A percentile compares a stretch with the other conserved stretches of the same genome.
phyloP scores from a whole-genome alignment of 176 grass and related monocot genomes.

The Juncus inflexus region DNA sequence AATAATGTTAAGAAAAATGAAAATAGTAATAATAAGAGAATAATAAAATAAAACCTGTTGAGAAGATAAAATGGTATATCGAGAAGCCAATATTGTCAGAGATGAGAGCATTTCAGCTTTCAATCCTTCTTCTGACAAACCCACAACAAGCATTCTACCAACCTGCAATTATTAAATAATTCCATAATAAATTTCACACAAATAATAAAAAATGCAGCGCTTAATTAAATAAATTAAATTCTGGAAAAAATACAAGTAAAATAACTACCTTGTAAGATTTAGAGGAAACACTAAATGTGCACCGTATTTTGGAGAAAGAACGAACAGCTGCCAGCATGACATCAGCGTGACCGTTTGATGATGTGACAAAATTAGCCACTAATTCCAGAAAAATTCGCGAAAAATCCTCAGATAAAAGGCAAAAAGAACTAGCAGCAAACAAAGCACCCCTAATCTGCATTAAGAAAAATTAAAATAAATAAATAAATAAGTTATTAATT shows the following conservation, averaged over 20 bases:
- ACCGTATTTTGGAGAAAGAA: constrained; percentile 61
- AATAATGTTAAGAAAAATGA: too few relatives aligned
- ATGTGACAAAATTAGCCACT: constrained; percentile 41
- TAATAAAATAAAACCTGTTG: constrained; percentile 25
- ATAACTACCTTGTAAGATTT: constrained; percentile 63
- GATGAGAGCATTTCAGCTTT: constrained; percentile 64
- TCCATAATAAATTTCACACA: background rate
- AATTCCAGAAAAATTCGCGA: constrained; percentile 52
- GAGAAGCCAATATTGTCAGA: constrained; percentile 59
- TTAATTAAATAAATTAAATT: background rate
- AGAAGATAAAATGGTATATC: constrained; percentile 44
- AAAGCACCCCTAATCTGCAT: constrained; percentile 66
- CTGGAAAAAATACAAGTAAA: background rate
- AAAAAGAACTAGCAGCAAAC: constrained; percentile 64
- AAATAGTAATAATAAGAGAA: background rate
- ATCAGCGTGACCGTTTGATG: constrained; percentile 28
- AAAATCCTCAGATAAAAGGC: constrained; percentile 65
- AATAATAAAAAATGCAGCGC: background rate
- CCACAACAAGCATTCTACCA: constrained; percentile 48
- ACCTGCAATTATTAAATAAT: constrained; percentile 37
- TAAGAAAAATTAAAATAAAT: background rate
- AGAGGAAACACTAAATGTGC: constrained; percentile 49
- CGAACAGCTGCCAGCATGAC: constrained; percentile 49
- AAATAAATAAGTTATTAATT: too few relatives aligned
- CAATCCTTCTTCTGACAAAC: constrained; percentile 45